Percentiles rank a stretch among this genome's conserved stretches.
Evolutionary conservation across 257 asterid species (phyloP).

Genomic region (Mentha longifolia): DNA sequence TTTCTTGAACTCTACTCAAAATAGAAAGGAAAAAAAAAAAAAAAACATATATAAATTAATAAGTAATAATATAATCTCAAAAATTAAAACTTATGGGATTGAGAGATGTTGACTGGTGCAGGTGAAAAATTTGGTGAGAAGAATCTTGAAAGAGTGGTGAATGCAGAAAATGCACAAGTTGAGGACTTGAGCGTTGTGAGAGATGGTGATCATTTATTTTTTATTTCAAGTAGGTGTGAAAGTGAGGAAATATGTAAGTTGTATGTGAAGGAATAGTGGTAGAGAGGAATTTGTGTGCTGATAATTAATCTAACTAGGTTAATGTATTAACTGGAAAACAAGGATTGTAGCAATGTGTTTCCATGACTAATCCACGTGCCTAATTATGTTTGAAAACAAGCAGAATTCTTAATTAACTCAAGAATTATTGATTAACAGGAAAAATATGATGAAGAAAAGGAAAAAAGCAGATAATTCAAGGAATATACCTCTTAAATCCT

Average conservation of each 20-base stretch:
- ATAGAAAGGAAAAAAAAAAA: too few species aligned
- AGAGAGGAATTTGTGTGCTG: background rate
- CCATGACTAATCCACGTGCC: background rate
- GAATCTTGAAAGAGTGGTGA: conserved; percentile 46
- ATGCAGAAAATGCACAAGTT: too few species aligned
- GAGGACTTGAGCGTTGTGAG: conserved; percentile 69
- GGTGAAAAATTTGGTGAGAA: conserved; percentile 60
- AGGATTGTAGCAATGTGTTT: background rate
- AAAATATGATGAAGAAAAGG: too few species aligned
- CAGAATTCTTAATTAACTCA: background rate
- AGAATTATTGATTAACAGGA: too few species aligned
- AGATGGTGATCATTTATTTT: conserved; percentile 84
- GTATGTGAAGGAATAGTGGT: conserved; percentile 12
- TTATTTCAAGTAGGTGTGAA: conserved; percentile 34
- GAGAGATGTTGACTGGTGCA: conserved; percentile 38
- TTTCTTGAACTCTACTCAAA: too few species aligned
- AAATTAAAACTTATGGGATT: too few species aligned
- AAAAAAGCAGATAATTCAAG: too few species aligned
- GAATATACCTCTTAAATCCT: too few species aligned
- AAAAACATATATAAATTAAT: too few species aligned
- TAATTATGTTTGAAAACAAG: background rate
- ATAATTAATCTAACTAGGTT: background rate
- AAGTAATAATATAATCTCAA: too few species aligned
- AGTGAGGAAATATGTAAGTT: conserved; percentile 4
- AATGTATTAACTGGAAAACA: background rate